Evolutionary conservation across 2,329 filamentous ascomycete species (phyloP).

Genomic region (Podosphaera fusca): DNA sequence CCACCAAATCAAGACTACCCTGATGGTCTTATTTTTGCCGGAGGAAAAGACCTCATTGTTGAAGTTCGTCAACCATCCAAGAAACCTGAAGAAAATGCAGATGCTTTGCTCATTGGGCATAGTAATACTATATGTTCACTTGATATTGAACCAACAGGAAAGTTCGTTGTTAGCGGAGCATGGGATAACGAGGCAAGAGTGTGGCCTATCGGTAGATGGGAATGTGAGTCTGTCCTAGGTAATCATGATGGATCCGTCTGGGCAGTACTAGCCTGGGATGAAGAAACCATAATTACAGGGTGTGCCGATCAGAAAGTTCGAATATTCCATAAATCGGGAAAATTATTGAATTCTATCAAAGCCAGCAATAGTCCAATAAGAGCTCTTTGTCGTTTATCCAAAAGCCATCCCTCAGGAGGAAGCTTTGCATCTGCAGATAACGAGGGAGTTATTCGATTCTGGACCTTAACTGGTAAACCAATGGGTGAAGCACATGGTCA

Average conservation of each 20-base stretch:
- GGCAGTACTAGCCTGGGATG: slow-evolving; percentile 71
- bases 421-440: slow-evolving; percentile 93
- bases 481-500: slow-evolving; percentile 66
- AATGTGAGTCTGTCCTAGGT: slow-evolving; percentile 43
- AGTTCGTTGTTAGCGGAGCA: slow-evolving; percentile 66
- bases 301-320: slow-evolving; percentile 81
- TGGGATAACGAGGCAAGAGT: slow-evolving; percentile 81
- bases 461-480: slow-evolving; percentile 57
- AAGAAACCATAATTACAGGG: slow-evolving; percentile 64
- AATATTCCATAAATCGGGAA: slow-evolving; percentile 46
- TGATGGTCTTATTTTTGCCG: slow-evolving; percentile 65
- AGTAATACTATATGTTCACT: slow-evolving; percentile 70
- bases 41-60: slow-evolving; percentile 79
- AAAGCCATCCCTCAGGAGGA: slow-evolving; percentile 54
- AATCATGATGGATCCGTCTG: slow-evolving; percentile 71
- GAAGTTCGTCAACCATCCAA: slow-evolving; percentile 59
- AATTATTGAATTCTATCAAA: slow-evolving; percentile 38
- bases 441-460: slow-evolving; percentile 70
- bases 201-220: slow-evolving; percentile 75
- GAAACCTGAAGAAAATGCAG: slow-evolving; percentile 49
- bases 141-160: slow-evolving; percentile 49
- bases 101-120: slow-evolving; percentile 71
- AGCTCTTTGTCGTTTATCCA: slow-evolving; percentile 63
- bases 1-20: slow-evolving; percentile 41
- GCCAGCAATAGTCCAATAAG: slow-evolving; percentile 66